phyloP scores from a whole-genome alignment of 129 eudicot genomes.

The Tanacetum coccineum region DNA sequence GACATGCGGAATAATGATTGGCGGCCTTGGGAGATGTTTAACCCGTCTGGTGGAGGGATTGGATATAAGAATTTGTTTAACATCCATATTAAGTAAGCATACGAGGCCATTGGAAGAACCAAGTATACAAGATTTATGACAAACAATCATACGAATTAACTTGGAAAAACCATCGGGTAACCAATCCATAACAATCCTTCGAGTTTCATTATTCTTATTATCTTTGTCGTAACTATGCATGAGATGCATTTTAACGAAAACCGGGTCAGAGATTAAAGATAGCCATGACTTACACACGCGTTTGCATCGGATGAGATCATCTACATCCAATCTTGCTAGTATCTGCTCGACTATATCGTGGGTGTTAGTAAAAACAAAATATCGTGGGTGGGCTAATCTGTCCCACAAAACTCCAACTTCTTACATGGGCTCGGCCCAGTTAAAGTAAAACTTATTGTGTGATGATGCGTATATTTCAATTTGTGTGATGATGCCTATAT shows the following conservation, averaged over 20 bases:
- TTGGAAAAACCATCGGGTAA: background rate
- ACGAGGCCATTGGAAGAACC: constrained; percentile 3
- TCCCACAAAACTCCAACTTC: no score
- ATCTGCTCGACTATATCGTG: background rate
- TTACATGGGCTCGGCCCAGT: no score
- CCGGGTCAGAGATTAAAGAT: background rate
- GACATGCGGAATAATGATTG: no score
- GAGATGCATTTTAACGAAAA: background rate
- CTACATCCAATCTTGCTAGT: background rate
- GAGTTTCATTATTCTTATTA: no score
- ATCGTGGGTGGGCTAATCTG: no score
- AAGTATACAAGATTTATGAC: background rate
- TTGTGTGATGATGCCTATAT: no score
- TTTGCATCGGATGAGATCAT: background rate
- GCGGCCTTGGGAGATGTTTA: background rate
- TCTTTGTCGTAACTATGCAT: background rate
- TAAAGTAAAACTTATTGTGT: no score
- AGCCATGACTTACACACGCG: background rate
- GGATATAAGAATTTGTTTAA: background rate
- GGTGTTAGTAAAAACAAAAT: no score
- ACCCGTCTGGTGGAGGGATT: background rate
- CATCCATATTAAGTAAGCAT: background rate
- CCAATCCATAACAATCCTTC: background rate
- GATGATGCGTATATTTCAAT: no score
- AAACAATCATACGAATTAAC: no score